Base-by-base conservation (phyloP, 2,329 filamentous ascomycete species). In the Sphaerulina vaccinii region DNA sequence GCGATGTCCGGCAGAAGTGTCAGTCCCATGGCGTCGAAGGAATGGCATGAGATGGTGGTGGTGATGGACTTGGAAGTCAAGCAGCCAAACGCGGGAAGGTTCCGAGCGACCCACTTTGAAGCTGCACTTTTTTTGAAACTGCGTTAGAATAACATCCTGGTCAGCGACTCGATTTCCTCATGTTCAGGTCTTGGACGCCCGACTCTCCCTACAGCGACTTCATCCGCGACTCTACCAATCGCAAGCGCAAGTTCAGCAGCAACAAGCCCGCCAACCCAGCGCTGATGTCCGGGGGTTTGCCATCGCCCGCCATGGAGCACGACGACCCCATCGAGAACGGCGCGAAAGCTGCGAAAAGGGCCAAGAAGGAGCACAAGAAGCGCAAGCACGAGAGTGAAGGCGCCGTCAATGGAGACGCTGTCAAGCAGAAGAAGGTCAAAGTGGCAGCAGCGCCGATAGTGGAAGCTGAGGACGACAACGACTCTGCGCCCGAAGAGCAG, bases 291-390 rank as follows among this genome's bases (percentile, higher is more conserved):
- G 66, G 66, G 35, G 66, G 58, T 35, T 50, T 68, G 37, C 61
- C 63, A 8, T 62, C 63, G 45, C 66, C 62, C 5, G 61, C 57
- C 16, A 51, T 56, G 33, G 65, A 67, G 40, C 49, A 50, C 19
- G 55, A 61, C 9, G 56, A 56, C 19, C 48, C 56, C 44, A 51
- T 48, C 38, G 46, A 47, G 49, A 27, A 63, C 61, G 56, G 63
- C 60, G 53, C 48, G 16, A 45, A 44, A 18, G 15, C 52, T 16
- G 33, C 27, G n/a, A 65, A 65, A 52, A 64, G 62, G 54, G 55
- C 51, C n/a, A 66, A 66, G 62, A 64, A 64, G 56, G 63, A 65
- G 45, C 55, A 62, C 43, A 66, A 65, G 61, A 68, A 66, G 61
- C 54, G 62, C 16, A 66, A 65, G 54, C 52, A 57, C 21, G 57